Conservation (phyloP, 176 grass and related monocot genomes). For the Aegilops bicornis region DNA sequence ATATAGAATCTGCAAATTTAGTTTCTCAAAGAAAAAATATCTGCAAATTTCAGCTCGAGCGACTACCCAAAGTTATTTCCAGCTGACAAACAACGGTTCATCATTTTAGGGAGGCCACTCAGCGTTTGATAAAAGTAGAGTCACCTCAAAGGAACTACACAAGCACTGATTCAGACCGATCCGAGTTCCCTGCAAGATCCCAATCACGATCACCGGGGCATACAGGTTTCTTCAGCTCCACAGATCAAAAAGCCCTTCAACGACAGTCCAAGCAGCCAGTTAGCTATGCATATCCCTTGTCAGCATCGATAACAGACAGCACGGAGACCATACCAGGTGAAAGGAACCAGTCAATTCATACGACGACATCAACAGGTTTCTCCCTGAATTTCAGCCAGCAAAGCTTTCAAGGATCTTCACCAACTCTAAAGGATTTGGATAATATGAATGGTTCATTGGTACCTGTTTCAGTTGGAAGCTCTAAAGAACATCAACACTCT, state of each 20-base stretch:
- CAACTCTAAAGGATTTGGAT: too few relatives aligned
- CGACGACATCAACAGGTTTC: not conserved
- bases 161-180: constrained; percentile 22
- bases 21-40: too few relatives aligned
- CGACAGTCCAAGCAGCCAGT: constrained; percentile 20
- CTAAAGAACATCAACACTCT: too few relatives aligned
- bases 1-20: not conserved
- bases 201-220: constrained; percentile 24
- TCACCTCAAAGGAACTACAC: constrained; percentile 38
- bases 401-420: too few relatives aligned
- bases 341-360: not conserved
- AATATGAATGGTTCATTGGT: too few relatives aligned
- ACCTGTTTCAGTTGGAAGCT: too few relatives aligned
- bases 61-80: not conserved
- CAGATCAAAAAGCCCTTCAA: constrained; percentile 17
- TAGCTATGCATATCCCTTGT: constrained; percentile 8
- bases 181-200: constrained; percentile 27
- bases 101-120: constrained; percentile 44
- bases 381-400: too few relatives aligned
- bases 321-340: not conserved
- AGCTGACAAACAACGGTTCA: not conserved
- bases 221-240: constrained; percentile 8
- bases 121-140: not conserved
- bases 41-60: not conserved
- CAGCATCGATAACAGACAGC: not conserved